Base-by-base conservation (phyloP, 208 protist species). In the Strigomonas galati region DNA sequence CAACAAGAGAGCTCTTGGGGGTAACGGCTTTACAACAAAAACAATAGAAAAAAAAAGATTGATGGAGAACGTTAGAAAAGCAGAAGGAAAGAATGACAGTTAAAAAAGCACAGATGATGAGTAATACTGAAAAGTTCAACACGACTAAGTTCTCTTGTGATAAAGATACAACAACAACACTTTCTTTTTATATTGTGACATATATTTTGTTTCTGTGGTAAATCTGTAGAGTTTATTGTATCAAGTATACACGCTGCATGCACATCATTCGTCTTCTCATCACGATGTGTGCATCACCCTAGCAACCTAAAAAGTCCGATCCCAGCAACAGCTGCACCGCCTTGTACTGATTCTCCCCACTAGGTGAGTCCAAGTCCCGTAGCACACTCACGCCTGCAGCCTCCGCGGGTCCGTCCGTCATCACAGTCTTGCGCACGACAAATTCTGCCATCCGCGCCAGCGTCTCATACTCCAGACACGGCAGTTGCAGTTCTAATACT, bases 291-390 rank as follows among this genome's bases (percentile, higher is more conserved):
- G 19, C 37, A 26, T 19, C 26, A 4, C 2, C 19, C 48, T 40
- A 85, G 63, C 79, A 81, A 46, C 72, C 72, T 6, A 85, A 35
- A 26, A 82, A 78, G 52, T 85, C 79, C 10, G 79, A 75, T 0
- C 72, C 79, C 5, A 85, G 67, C 21, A 85, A 43, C 57, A 86
- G 59, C 48, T 76, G 71, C 49, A 82, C 72, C 27, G 72, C 72
- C 26, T 49, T 63, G 24, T 81, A 64, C 48, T 82, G 76, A 44
- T 82, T 72, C 7, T 69, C 52, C 27, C 62, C 55, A 6, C 62
- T 72, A 32, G 59, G 60, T 24, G 61, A 59, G 28, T 86, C 73
- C 3, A 86, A 62, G 46, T 77, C 68, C 15, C 54, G 9, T 17
- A 86, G 70, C 0, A 82, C 64, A 37, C 79, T 62, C 19, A 74